Evolutionary conservation across 306 rosid genomes (phyloP), one percentile per base, ranked within the genome.

Genomic region (Hippophae gyantsensis): DNA sequence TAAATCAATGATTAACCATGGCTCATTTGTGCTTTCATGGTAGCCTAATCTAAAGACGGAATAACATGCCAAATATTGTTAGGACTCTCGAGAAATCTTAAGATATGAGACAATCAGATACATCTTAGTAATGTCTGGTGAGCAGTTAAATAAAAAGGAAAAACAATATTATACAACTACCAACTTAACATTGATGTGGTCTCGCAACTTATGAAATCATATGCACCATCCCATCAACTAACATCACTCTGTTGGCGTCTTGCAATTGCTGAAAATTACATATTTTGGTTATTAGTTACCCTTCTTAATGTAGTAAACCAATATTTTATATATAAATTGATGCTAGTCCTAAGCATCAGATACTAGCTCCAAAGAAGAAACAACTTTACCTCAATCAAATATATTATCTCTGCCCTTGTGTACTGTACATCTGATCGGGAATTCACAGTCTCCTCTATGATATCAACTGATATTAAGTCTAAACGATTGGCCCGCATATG

Each of bases 161-260:
- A 2, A 32, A 2, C 23, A 18, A 32, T 32, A 32, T 32, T 2
- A 4, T 32, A 32, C 38, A 32, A 32, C 38, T 32, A 32, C 38
- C 38, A 32, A 32, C 38, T 32, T 32, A 4, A 2, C 38, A 32
- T 32, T 32, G 38, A 32, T 32, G 4, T 32, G 38, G 38, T 32
- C 38, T 32, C 3, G 5, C 38, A 32, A 32, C 38, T 48, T 25
- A 63, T 23, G 42, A 40, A 58, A 57, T 78, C 86, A 90, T 81
- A 76, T 81, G 92, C 72, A 93, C 97, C 72, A 58, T 52, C 61
- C 82, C 86, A 56, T 72, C 94, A 42, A 56, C 84, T 68, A 93
- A 68, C 95, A 88, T 86, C 66, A 88, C 83, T 79, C 93, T 75
- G 79, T 86, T 86, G 57, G 80, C 93, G 61, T 75, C 90, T 88